phyloP scores from a whole-genome alignment of 108 stramenopile species.

The Cyclotella baltica region DNA sequence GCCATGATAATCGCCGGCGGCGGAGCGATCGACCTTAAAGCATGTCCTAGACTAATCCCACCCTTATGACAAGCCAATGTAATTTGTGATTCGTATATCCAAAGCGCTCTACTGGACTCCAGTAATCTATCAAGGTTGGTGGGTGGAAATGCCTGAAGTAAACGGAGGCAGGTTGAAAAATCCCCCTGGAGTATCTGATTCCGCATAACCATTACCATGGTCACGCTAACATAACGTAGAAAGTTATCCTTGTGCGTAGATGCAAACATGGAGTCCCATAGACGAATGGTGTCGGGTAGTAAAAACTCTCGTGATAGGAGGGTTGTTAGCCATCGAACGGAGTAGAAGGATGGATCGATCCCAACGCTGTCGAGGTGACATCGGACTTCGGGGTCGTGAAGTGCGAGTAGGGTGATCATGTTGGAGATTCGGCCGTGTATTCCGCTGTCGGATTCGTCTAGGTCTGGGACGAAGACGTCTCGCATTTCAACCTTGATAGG shows the following conservation, averaged over 20 bases:
- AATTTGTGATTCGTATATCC: slow-evolving; percentile 89
- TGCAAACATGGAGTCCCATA: slow-evolving; percentile 98
- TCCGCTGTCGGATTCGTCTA: slow-evolving; percentile 87
- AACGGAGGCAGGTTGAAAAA: slow-evolving; percentile 73
- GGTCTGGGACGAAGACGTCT: slow-evolving; percentile 88
- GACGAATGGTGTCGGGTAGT: slow-evolving; percentile 94
- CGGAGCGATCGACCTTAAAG: slow-evolving; percentile 71
- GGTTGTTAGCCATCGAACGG: slow-evolving; percentile 96
- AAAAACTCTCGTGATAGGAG: slow-evolving; percentile 95
- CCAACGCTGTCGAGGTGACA: slow-evolving; percentile 86
- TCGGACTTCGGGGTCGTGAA: slow-evolving; percentile 89
- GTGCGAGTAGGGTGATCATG: slow-evolving; percentile 74
- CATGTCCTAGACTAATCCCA: slow-evolving; percentile 72
- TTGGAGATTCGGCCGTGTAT: slow-evolving; percentile 89
- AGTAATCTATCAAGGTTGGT: slow-evolving; percentile 76
- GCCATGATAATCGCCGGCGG: slow-evolving; percentile 83
- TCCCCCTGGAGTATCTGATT: slow-evolving; percentile 81
- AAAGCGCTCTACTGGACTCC: slow-evolving; percentile 77
- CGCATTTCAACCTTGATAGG: slow-evolving; percentile 64
- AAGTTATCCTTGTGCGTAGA: slow-evolving; percentile 92
- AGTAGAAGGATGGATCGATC: slow-evolving; percentile 88
- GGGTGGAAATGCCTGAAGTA: slow-evolving; percentile 81
- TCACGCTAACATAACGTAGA: slow-evolving; percentile 90
- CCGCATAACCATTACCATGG: slow-evolving; percentile 92
- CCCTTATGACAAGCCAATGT: slow-evolving; percentile 82